Percentiles rank a stretch among this genome's conserved stretches.
These are phyloP conservation scores for Syzygium malaccense DNA, from an alignment of 441 rosid species.

Conservation along the genomic window DNA sequence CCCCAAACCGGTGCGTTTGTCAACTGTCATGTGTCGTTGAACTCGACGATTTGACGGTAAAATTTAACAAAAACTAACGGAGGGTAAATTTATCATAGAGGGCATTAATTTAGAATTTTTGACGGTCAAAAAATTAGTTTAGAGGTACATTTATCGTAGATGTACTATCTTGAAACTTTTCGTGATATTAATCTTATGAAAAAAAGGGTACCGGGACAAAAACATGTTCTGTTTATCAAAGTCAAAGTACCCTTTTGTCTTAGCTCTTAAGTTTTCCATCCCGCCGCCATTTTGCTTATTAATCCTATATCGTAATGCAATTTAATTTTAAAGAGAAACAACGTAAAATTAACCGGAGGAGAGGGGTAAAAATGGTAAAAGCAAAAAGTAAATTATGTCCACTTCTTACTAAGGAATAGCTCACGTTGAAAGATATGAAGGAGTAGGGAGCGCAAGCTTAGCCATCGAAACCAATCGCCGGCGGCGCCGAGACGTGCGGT, in stretches of 20 bases:
- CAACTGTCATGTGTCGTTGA: too few species aligned
- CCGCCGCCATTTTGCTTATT: background rate
- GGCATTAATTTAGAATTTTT: accelerated
- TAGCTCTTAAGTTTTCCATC: background rate
- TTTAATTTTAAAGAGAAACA: background rate
- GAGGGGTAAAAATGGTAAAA: background rate
- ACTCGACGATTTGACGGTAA: too few species aligned
- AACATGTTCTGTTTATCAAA: background rate
- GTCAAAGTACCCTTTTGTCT: background rate
- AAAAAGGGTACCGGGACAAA: background rate
- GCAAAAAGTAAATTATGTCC: background rate
- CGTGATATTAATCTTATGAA: too few species aligned
- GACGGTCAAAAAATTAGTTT: too few species aligned
- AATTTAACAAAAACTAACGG: too few species aligned
- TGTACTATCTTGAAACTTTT: too few species aligned
- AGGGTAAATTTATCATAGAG: too few species aligned
- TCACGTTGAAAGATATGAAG: background rate
- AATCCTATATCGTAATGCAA: background rate
- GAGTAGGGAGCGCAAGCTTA: background rate
- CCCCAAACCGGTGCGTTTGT: too few species aligned
- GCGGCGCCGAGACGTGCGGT: background rate
- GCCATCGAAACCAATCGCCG: background rate
- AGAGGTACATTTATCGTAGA: too few species aligned
- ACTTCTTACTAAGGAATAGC: background rate
- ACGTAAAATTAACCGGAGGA: background rate